Percentiles rank a stretch among this genome's conserved stretches.
Conservation (phyloP, 768 basidiomycete genomes). For the Thelephora ganbajun region DNA sequence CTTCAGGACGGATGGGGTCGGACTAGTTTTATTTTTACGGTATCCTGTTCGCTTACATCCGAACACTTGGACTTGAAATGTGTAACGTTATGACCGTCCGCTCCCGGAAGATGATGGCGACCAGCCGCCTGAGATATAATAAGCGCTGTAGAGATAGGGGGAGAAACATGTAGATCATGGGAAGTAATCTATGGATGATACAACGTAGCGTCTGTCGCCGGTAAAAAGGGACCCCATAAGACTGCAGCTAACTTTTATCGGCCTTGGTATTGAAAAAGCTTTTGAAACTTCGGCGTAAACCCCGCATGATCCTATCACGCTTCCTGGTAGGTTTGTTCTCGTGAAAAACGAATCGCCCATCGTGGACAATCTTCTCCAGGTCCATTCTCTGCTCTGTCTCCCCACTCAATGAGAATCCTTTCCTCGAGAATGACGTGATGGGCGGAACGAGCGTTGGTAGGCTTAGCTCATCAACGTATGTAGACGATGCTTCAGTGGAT, state of each 20-base stretch:
- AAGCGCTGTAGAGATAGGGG: too few species aligned
- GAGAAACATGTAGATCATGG: too few species aligned
- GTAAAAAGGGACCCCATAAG: neutral
- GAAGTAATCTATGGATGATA: neutral
- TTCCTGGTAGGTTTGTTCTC: neutral
- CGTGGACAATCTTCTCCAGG: slow-evolving; percentile 8
- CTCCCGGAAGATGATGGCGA: too few species aligned
- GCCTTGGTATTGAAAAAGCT: neutral
- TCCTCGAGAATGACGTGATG: slow-evolving; percentile 3
- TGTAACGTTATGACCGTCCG: too few species aligned
- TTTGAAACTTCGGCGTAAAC: neutral
- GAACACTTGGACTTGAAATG: too few species aligned
- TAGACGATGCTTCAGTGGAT: neutral
- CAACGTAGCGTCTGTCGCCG: too few species aligned
- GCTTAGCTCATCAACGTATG: neutral
- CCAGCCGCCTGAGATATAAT: too few species aligned
- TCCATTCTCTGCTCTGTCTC: slow-evolving; percentile 17
- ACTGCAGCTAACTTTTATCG: neutral
- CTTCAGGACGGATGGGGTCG: too few species aligned
- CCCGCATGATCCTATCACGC: neutral
- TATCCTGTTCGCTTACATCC: too few species aligned
- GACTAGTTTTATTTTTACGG: too few species aligned
- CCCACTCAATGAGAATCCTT: slow-evolving; percentile 16
- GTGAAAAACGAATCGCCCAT: neutral
- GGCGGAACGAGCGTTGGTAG: neutral